A percentile compares a stretch with the other conserved stretches of the same genome.
phyloP scores from a whole-genome alignment of 1,139 yeast species.

The Trichomonascaceae sp. region DNA sequence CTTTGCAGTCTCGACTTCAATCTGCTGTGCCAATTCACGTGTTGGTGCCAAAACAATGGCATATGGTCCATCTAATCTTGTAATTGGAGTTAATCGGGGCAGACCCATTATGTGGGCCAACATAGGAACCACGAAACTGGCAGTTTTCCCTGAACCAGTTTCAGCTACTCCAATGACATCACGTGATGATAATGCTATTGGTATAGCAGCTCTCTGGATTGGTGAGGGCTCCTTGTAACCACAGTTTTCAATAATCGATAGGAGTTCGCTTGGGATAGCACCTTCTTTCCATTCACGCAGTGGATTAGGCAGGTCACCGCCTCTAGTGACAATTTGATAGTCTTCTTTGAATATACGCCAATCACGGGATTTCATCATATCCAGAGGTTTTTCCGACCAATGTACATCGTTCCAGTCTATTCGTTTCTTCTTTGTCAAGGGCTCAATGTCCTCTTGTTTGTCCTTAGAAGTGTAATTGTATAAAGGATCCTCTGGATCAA shows the following conservation, averaged over 20 bases:
- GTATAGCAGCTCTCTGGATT: conserved; percentile 83
- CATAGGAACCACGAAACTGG: conserved; percentile 75
- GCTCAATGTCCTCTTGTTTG: conserved; percentile 10
- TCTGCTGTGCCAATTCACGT: conserved; percentile 87
- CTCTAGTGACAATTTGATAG: conserved; percentile 57
- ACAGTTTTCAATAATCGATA: conserved; percentile 36
- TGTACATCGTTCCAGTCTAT: conserved; percentile 38
- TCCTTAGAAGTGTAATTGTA: conserved; percentile 13
- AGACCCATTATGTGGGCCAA: conserved; percentile 49
- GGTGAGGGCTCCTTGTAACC: conserved; percentile 71
- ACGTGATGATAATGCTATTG: conserved; percentile 51
- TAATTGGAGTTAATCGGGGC: conserved; percentile 37
- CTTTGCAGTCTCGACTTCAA: conserved; percentile 56
- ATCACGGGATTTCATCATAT: conserved; percentile 70
- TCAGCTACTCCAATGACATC: conserved; percentile 91
- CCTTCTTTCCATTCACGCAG: conserved; percentile 70
- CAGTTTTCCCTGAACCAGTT: conserved; percentile 94
- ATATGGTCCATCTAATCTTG: conserved; percentile 53
- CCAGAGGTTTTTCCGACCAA: conserved; percentile 65
- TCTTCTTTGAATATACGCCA: conserved; percentile 89
- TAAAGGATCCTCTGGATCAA: conserved; percentile 41
- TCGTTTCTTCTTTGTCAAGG: conserved; percentile 16
- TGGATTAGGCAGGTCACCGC: conserved; percentile 51
- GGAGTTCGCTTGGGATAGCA: conserved; percentile 41
- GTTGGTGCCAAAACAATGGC: conserved; percentile 82